Percentiles rank a stretch among this genome's conserved stretches.
Conservation (phyloP, 164 flowering plant species). For the Macadamia tetraphylla region DNA sequence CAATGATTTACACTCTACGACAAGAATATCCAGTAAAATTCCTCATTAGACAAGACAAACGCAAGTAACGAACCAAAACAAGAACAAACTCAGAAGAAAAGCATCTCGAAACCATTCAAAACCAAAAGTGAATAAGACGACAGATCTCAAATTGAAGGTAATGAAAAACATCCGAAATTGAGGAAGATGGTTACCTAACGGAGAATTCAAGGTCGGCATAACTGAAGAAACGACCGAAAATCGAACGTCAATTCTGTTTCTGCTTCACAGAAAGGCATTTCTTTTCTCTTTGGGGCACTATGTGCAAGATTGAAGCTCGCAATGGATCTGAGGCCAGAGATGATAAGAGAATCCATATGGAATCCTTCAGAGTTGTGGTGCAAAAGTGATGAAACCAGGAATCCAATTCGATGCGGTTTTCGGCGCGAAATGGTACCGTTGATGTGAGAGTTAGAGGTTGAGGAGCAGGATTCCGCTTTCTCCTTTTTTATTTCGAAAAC, state of each 20-base stretch:
- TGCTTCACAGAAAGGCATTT: background rate
- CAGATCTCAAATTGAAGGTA: background rate
- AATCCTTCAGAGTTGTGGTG: conserved; percentile 15
- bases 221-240: background rate
- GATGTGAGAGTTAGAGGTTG: background rate
- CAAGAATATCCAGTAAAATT: background rate
- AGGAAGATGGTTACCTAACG: conserved; percentile 30
- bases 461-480: background rate
- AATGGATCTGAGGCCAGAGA: background rate
- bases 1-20: background rate
- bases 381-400: conserved; percentile 10
- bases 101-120: conserved; percentile 3
- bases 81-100: conserved; percentile 14
- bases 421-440: conserved; percentile 1
- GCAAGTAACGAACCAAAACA: conserved; percentile 20
- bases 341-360: conserved; percentile 10
- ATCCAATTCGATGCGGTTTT: conserved; percentile 27
- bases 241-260: background rate
- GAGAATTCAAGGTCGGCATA: conserved; percentile 15
- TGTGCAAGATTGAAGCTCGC: background rate
- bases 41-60: background rate
- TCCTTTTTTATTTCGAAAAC: too few species aligned
- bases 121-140: background rate
- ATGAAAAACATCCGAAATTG: conserved; percentile 23
- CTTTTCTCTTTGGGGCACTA: background rate